Evolutionary conservation across 1,284 basidiomycete genomes (phyloP), one percentile per base, ranked within the genome.

Genomic region (Athelia psychrophila): DNA sequence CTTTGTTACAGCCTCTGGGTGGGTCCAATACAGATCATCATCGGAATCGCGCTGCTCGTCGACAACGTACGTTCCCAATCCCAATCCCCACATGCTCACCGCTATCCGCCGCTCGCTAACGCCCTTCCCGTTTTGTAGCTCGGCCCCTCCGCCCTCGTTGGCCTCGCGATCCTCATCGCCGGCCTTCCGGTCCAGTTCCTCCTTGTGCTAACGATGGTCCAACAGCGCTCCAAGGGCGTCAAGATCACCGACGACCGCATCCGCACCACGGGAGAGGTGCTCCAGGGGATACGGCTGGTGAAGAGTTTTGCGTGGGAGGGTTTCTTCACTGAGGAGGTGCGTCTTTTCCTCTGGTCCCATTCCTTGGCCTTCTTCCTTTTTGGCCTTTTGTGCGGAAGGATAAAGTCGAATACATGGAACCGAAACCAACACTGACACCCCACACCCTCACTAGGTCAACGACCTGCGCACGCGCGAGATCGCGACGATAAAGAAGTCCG

Each of bases 241-340:
- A 66, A 72, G 35, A 74, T 80, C 57, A 85, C 84, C 5, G 85
- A 88, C 61, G 69, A 78, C 47, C 73, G 81, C 22, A 74, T 79
- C n/a, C 69, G 78, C 18, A 62, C 79, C 44, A 72, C 74, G 2
- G 74, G 70, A 18, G 80, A 82, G 64, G 68, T 77, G 2, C 63
- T 77, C n/a, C 72, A 75, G 54, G 75, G 74, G 20, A 75, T 76
- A 25, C 69, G 75, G 4, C 63, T 77, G 8, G 65, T 77, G 59
- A 77, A 77, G 59, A 64, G 67, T 49, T 77, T 72, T 54, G 72
- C 71, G 0, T 76, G 71, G 72, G 77, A 79, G 59, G 50, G 60
- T 4, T 78, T 81, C 63, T 84, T 81, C 53, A 67, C 64, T 1
- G 60, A 69, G 36, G 73, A 80, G 54, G 79, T 88, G 27, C n/a